These are phyloP conservation scores for Pycnococcus provasolii DNA, from an alignment of 139 green algal genomes.

Conservation along the genomic window DNA sequence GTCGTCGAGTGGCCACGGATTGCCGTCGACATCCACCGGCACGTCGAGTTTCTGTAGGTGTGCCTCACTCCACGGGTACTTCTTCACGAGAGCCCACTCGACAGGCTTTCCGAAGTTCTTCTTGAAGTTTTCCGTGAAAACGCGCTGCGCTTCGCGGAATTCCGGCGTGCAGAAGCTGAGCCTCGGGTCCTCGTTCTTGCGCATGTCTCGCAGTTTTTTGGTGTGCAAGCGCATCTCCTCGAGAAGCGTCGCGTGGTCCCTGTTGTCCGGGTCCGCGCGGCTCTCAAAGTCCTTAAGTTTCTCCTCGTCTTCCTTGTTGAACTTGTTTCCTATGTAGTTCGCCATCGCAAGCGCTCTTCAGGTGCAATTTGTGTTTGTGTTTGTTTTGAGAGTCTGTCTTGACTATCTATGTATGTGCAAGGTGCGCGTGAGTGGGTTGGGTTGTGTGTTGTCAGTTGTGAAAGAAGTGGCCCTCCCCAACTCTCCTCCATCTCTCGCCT, in stretches of 20 bases:
- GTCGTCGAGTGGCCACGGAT: constrained; percentile 57
- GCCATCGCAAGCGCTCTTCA: too few species aligned
- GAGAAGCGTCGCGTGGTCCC: constrained; percentile 42
- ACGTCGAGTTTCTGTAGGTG: constrained; percentile 26
- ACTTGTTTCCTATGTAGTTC: too few species aligned
- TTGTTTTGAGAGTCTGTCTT: too few species aligned
- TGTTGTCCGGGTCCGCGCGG: constrained; percentile 54
- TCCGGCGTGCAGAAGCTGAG: constrained; percentile 86
- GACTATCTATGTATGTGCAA: too few species aligned
- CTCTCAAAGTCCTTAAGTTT: constrained; percentile 55
- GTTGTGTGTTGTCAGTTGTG: too few species aligned
- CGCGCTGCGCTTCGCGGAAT: constrained; percentile 80
- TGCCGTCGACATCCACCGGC: constrained; percentile 57
- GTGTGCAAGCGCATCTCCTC: constrained; percentile 74
- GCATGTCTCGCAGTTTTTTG: constrained; percentile 76
- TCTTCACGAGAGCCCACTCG: constrained; percentile 80
- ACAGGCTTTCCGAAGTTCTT: constrained; percentile 82
- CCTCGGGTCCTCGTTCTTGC: constrained; percentile 73
- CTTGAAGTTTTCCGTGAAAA: constrained; percentile 86
- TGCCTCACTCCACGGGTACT: constrained; percentile 40
- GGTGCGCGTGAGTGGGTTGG: too few species aligned
- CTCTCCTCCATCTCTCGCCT: too few species aligned
- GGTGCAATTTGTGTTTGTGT: too few species aligned
- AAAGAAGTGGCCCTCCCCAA: too few species aligned
- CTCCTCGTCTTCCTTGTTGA: constrained; percentile 3